These are phyloP conservation scores for Eucalyptus victrix DNA, from an alignment of 345 rosid species.

Conservation along the genomic window DNA sequence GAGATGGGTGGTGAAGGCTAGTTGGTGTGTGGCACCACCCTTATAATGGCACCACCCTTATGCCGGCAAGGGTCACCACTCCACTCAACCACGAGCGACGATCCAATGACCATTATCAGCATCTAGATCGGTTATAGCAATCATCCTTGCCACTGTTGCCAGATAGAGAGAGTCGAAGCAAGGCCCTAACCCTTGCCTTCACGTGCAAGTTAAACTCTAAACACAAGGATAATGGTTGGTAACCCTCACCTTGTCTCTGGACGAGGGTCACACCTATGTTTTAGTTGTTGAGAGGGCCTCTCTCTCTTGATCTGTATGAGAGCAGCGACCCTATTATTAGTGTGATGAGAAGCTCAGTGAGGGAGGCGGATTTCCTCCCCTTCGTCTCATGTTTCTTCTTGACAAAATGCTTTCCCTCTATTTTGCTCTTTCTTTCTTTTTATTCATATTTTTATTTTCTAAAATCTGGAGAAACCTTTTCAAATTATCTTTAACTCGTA, in stretches of 20 bases:
- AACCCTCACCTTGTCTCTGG: too few relatives aligned
- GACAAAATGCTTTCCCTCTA: neutral
- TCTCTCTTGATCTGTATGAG: too few relatives aligned
- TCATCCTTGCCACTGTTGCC: accelerated
- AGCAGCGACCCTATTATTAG: too few relatives aligned
- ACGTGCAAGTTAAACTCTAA: too few relatives aligned
- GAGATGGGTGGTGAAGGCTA: neutral
- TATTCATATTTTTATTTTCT: neutral
- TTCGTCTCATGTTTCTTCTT: neutral
- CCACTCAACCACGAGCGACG: neutral
- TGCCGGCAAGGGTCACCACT: neutral
- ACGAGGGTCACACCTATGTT: too few relatives aligned
- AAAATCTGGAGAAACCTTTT: neutral
- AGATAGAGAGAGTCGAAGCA: too few relatives aligned
- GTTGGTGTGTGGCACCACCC: neutral
- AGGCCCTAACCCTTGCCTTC: too few relatives aligned
- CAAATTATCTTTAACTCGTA: neutral
- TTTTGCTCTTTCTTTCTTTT: neutral
- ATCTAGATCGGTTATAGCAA: too few relatives aligned
- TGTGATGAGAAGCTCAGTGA: neutral
- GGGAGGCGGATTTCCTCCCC: neutral
- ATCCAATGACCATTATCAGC: neutral
- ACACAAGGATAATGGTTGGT: accelerated
- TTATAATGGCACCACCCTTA: neutral
- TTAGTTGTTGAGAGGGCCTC: too few relatives aligned